Conservation (phyloP, 2,329 filamentous ascomycete species). For the Fusarium verticillioides region DNA sequence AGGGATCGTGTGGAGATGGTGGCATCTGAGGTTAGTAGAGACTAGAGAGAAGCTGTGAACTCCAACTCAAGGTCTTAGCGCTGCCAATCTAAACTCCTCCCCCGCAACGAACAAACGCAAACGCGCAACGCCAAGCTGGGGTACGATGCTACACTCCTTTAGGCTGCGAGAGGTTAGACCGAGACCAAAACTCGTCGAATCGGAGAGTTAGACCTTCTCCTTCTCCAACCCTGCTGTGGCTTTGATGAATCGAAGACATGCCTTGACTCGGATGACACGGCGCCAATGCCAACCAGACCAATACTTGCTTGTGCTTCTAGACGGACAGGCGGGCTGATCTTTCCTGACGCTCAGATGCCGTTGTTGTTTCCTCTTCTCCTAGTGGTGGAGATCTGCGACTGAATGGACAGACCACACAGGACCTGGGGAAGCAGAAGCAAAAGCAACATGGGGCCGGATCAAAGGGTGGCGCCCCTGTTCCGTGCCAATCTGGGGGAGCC, state of each 20-base stretch:
- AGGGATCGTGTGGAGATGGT: conserved; percentile 44
- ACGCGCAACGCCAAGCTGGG: conserved; percentile 19
- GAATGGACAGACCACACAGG: not conserved
- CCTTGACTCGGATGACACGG: conserved; percentile 22
- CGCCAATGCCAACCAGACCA: conserved; percentile 6
- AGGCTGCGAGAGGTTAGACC: conserved; percentile 23
- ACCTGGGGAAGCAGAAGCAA: conserved; percentile 16
- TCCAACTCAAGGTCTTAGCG: conserved; percentile 35
- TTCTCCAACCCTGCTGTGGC: conserved; percentile 1
- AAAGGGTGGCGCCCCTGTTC: conserved; percentile 44
- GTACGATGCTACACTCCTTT: conserved; percentile 17
- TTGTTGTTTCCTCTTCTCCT: conserved; percentile 36
- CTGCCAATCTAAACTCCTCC: conserved; percentile 32
- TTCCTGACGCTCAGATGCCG: conserved; percentile 6
- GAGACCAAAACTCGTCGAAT: conserved; percentile 7
- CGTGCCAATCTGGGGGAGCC: conserved; percentile 40
- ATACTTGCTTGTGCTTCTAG: not conserved
- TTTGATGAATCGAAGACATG: conserved; percentile 33
- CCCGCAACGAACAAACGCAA: conserved; percentile 32
- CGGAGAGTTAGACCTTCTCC: not conserved
- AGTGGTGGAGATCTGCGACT: conserved; percentile 42
- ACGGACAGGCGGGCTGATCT: conserved; percentile 41
- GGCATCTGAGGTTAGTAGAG: conserved; percentile 18
- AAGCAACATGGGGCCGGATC: conserved; percentile 38
- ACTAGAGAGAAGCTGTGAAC: not conserved